Percentiles rank a stretch among this genome's conserved stretches.
Conservation (phyloP, 2,329 filamentous ascomycete species). For the Ramularia endophylla region DNA sequence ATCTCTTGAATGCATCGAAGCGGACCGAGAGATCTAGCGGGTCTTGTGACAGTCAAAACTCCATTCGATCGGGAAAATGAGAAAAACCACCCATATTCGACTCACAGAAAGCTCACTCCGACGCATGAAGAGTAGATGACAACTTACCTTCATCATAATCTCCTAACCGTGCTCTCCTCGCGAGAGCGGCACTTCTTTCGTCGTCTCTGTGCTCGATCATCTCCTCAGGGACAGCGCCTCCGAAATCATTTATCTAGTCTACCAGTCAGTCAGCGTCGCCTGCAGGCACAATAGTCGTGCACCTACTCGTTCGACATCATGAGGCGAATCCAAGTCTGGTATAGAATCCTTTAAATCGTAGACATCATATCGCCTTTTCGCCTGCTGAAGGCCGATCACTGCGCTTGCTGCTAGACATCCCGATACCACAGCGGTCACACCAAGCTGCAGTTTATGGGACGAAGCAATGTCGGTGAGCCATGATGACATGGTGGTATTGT, state of each 20-base stretch:
- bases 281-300: background rate
- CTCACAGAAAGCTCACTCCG: too few relatives aligned
- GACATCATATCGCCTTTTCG: constrained; percentile 50
- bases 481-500: constrained; percentile 34
- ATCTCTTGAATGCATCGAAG: too few relatives aligned
- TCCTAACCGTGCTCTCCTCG: constrained; percentile 54
- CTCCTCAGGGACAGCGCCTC: constrained; percentile 44
- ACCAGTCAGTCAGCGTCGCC: constrained; percentile 32
- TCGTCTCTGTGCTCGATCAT: constrained; percentile 47
- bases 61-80: too few relatives aligned
- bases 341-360: constrained; percentile 57
- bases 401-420: constrained; percentile 45
- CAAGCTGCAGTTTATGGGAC: constrained; percentile 55
- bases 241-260: constrained; percentile 56
- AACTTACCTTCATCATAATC: constrained; percentile 60
- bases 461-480: constrained; percentile 41
- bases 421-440: constrained; percentile 60
- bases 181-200: constrained; percentile 52
- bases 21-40: too few relatives aligned
- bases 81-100: too few relatives aligned
- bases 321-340: constrained; percentile 47
- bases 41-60: too few relatives aligned
- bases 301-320: constrained; percentile 47
- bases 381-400: constrained; percentile 53
- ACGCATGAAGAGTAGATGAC: background rate